These are phyloP conservation scores for Arthrobotrys iridis DNA, from an alignment of 2,329 filamentous ascomycete genomes.

Conservation along the genomic window DNA sequence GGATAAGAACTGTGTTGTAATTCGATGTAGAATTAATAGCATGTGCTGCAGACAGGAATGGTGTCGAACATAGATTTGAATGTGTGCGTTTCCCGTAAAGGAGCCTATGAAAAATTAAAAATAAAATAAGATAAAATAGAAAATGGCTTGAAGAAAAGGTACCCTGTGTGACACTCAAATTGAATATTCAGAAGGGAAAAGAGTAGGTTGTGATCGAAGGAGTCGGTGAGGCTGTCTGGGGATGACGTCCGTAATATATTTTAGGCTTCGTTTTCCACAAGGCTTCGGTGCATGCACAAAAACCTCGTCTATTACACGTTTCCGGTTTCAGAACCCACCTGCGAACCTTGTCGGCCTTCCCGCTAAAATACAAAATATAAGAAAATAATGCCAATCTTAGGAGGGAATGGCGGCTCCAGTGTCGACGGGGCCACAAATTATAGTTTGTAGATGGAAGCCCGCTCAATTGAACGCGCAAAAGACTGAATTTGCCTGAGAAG, in stretches of 20 bases:
- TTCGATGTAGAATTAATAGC: background rate
- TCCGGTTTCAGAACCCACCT: constrained; percentile 52
- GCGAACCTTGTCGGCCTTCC: constrained; percentile 39
- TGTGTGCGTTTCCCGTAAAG: background rate
- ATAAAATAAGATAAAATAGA: background rate
- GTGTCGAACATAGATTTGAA: background rate
- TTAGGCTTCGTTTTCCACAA: constrained; percentile 8
- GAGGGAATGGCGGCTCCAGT: background rate
- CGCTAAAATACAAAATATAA: constrained; percentile 13
- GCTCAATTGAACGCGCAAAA: constrained; percentile 43
- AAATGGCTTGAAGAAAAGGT: background rate
- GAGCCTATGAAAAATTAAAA: background rate
- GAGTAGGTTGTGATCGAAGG: background rate
- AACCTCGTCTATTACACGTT: constrained; percentile 49
- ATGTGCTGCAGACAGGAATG: background rate
- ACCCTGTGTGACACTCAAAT: background rate
- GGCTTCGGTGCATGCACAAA: constrained; percentile 44
- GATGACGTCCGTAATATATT: constrained; percentile 53
- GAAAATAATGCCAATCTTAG: constrained; percentile 35
- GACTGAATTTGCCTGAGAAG: constrained; percentile 5
- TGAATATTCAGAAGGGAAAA: background rate
- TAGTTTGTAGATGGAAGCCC: background rate
- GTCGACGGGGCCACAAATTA: constrained; percentile 7
- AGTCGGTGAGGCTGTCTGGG: background rate
- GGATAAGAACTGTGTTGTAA: constrained; percentile 6